Conservation (phyloP, 2,329 filamentous ascomycete genomes). For the Clonostachys rhizophaga region DNA sequence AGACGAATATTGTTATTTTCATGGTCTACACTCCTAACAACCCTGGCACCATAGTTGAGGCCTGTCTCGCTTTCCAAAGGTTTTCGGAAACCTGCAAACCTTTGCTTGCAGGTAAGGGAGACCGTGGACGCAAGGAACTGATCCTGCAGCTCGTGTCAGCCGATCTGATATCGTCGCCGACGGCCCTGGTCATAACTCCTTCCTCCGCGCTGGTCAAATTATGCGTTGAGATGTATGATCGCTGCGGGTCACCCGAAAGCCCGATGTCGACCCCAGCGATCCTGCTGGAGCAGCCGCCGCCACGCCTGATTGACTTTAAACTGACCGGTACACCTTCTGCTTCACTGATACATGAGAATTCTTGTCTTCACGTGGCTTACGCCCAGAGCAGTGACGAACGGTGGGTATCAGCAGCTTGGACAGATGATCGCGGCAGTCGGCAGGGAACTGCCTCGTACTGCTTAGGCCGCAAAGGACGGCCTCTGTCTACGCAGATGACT, state of each 20-base stretch:
- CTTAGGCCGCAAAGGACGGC: slow-evolving; percentile 53
- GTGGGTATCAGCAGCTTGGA: slow-evolving; percentile 80
- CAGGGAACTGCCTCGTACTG: slow-evolving; percentile 73
- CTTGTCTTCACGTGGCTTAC: slow-evolving; percentile 77
- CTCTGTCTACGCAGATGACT: slow-evolving; percentile 45
- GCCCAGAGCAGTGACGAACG: slow-evolving; percentile 68
- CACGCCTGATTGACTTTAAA: slow-evolving; percentile 72
- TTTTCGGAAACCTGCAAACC: slow-evolving; percentile 59
- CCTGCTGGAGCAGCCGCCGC: slow-evolving; percentile 64
- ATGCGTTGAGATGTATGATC: slow-evolving; percentile 73
- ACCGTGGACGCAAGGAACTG: slow-evolving; percentile 54
- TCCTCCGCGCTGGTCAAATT: slow-evolving; percentile 56
- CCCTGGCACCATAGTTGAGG: slow-evolving; percentile 58
- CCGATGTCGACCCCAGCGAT: slow-evolving; percentile 64
- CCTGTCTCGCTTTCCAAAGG: slow-evolving; percentile 69
- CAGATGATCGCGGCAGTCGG: slow-evolving; percentile 69
- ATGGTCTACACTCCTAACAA: slow-evolving; percentile 66
- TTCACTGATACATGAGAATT: slow-evolving; percentile 73
- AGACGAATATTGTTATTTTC: slow-evolving; percentile 69
- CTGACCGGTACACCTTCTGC: slow-evolving; percentile 62
- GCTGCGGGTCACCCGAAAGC: slow-evolving; percentile 57
- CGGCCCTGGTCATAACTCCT: slow-evolving; percentile 57
- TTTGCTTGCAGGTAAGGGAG: slow-evolving; percentile 31
- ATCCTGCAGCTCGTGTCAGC: slow-evolving; percentile 73
- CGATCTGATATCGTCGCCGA: slow-evolving; percentile 60